Conservation (phyloP, 352 stramenopile species). For the Phytophthora megakarya region DNA sequence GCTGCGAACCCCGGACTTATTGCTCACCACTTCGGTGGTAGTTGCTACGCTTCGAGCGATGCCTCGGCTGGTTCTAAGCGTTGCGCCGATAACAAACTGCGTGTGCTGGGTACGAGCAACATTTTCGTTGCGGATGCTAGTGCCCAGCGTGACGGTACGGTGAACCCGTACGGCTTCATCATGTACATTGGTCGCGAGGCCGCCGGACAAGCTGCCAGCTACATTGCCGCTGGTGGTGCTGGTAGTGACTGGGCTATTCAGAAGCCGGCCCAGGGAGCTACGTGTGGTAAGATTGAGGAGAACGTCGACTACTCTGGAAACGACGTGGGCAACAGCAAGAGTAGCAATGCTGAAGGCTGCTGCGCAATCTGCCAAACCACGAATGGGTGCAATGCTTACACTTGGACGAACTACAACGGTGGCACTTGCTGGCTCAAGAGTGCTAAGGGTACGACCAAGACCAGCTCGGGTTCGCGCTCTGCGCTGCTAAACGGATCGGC, state of each 20-base stretch:
- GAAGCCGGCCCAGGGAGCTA: conserved; percentile 7
- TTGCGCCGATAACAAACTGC: conserved; percentile 65
- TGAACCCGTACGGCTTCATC: conserved; percentile 76
- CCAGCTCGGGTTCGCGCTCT: conserved; percentile 17
- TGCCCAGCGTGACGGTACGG: conserved; percentile 64
- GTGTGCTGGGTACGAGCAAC: conserved; percentile 68
- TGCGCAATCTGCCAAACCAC: conserved; percentile 37
- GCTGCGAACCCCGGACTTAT: conserved; percentile 26
- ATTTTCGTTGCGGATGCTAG: conserved; percentile 68
- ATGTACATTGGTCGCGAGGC: conserved; percentile 74
- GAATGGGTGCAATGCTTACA: conserved; percentile 37
- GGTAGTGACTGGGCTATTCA: conserved; percentile 20
- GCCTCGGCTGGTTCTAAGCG: conserved; percentile 42
- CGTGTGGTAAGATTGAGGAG: conserved; percentile 36
- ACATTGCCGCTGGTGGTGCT: conserved; percentile 29
- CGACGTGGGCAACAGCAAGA: conserved; percentile 29
- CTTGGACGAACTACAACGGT: conserved; percentile 50
- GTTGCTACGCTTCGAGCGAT: conserved; percentile 71
- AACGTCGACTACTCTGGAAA: conserved; percentile 41
- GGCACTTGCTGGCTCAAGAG: conserved; percentile 57
- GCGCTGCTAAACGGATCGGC: too few relatives aligned
- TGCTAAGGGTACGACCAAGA: conserved; percentile 19
- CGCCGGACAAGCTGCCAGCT: conserved; percentile 43
- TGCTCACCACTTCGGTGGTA: conserved; percentile 72
- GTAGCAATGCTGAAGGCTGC: conserved; percentile 29